Base-by-base conservation (phyloP, 2,329 filamentous ascomycete species). In the Metarhizium rileyi region DNA sequence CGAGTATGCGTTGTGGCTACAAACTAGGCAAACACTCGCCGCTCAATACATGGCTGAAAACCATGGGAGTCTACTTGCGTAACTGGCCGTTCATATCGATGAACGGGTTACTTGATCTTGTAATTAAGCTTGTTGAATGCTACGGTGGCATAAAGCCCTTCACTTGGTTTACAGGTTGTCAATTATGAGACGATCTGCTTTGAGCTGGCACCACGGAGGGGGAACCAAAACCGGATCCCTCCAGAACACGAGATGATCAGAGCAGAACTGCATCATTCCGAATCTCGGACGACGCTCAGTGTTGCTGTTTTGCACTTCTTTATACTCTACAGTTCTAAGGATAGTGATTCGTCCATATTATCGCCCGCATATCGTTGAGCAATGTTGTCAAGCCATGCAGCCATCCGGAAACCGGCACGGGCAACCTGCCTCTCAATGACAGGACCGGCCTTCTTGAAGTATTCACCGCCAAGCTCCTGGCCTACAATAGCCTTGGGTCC, bases 401-500 rank as follows among this genome's bases (percentile, higher is more conserved):
- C 84, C 62, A 88, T 72, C 45, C 85, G 75, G 62, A 80, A 85
- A 10, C 85, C 85, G 4, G 81, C 85, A 55, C 77, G 78, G 7
- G 84, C 84, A 53, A 89, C 72, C 61, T 84, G 79, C 52, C 77
- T 61, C 64, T 87, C 80, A 43, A 87, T 71, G 50, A 83, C 76
- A 20, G 76, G 78, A n/a, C 76, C 77, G 2, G 81, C 83, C 28
- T 71, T 73, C 28, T 80, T 71, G 58, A 80, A 86, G 64, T 87
- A 87, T 30, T 75, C 72, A 0, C 77, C 78, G 26, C 74, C 74
- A 23, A 87, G 69, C 59, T 86, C 82, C 63, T 80, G 70, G 18
- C 74, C 76, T 14, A 66, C 68, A 48, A 86, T 80, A 7, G 74
- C 80, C 20, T 68, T 66, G 14, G 76, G 70, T 0, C 83, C 84